Evolutionary conservation across 192 early-diverging fungal genomes (phyloP), one percentile per base, ranked within the genome.

Genomic region (Backusella psychrophila): DNA sequence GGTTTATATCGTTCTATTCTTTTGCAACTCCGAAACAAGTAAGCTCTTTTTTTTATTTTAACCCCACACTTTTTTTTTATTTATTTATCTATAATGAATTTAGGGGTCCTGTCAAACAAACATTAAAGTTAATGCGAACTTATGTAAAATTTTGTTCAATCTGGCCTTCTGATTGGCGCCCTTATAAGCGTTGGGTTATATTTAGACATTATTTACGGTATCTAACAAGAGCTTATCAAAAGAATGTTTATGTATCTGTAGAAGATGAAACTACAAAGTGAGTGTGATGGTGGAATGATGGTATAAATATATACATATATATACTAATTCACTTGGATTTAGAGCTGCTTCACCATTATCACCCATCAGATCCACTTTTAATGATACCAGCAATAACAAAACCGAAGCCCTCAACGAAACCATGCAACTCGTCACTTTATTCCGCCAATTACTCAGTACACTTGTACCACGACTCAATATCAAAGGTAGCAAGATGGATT

Each of bases 101-200:
- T 39, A 74, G 72, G 33, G 72, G 53, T 23, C 72, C 72, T 39
- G 56, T 63, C 8, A 65, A 74, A 26, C 36, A 59, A 63, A 74
- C 52, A n/a, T 38, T 74, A 26, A 41, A 56, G 14, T 56, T 65
- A 17, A 74, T 74, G 72, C 72, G 72, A 21, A 26, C 33, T 39
- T 74, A 74, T 63, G 23, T 74, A 19, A 35, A 41, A 11, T 65
- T 59, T 12, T 56, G 52, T 12, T 65, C 75, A 12, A 75, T 81
- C 23, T 86, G 87, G 77, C 84, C 86, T 12, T 19, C 85, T 8
- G 39, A 82, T 29, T 87, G 86, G 78, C 85, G 86, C 36, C 78
- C 83, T 15, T 80, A 87, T 67, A 83, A 88, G 63, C 87, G 88
- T 3, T 65, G 89, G 66, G 83, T 88, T 2, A 84, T 89, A 34